Evolutionary conservation across 768 basidiomycete species (phyloP).

Genomic region (Lentinula sp.): DNA sequence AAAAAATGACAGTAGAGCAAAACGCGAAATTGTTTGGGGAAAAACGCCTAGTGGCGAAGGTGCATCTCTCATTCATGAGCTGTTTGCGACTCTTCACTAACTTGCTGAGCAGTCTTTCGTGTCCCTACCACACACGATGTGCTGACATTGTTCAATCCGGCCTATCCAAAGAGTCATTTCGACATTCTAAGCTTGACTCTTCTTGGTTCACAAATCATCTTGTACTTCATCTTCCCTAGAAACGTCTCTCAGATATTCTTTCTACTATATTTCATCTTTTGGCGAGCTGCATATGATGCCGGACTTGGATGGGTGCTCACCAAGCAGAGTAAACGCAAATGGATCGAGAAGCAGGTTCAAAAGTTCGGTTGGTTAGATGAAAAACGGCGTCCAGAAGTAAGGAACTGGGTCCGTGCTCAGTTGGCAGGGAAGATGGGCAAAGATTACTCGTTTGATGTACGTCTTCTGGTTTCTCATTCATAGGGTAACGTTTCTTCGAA

Average conservation of each 20-base stretch:
- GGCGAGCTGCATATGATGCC: constrained; percentile 87
- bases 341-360: constrained; percentile 83
- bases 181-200: constrained; percentile 82
- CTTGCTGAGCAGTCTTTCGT: constrained; percentile 62
- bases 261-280: constrained; percentile 86
- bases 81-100: constrained; percentile 5
- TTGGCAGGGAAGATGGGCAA: constrained; percentile 90
- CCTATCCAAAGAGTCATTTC: constrained; percentile 80
- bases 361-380: constrained; percentile 86
- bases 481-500: not conserved
- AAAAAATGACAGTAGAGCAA: not conserved
- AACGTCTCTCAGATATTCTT: constrained; percentile 60
- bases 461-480: constrained; percentile 12
- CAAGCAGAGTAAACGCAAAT: constrained; percentile 91
- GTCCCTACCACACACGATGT: constrained; percentile 93
- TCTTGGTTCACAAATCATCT: constrained; percentile 67
- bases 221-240: constrained; percentile 65
- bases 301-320: constrained; percentile 93
- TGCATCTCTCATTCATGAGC: constrained; percentile 20
- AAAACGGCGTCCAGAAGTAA: constrained; percentile 50
- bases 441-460: constrained; percentile 87
- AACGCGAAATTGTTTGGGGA: constrained; percentile 77
- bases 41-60: constrained; percentile 81
- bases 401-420: constrained; percentile 83
- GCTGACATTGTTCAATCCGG: constrained; percentile 79